These are phyloP conservation scores for Solanum piurae DNA, from an alignment of 257 asterid species.

Conservation along the genomic window DNA sequence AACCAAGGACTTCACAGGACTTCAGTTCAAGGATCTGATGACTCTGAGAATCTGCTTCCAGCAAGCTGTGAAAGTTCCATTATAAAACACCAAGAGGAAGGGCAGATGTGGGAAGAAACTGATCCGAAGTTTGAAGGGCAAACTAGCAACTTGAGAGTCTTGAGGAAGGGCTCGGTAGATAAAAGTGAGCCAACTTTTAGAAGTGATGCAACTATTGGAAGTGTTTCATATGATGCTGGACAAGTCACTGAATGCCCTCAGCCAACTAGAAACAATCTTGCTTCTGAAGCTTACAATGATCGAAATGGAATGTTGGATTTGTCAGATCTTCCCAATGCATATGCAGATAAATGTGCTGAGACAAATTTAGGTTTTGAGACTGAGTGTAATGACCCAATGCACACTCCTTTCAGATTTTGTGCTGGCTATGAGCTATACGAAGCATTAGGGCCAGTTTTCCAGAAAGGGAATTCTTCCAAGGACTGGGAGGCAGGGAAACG, in stretches of 20 bases:
- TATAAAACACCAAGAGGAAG: slow-evolving; percentile 24
- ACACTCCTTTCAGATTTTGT: slow-evolving; percentile 47
- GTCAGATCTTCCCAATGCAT: slow-evolving; percentile 17
- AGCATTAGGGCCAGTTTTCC: slow-evolving; percentile 71
- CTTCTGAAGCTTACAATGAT: slow-evolving; percentile 24
- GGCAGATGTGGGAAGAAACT: slow-evolving; percentile 16
- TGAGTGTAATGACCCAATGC: slow-evolving; percentile 9
- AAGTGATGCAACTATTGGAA: slow-evolving; percentile 18
- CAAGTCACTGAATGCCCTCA: slow-evolving; percentile 17
- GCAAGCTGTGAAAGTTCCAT: slow-evolving; percentile 28
- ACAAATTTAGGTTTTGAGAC: slow-evolving; percentile 11
- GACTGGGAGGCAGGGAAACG: slow-evolving; percentile 31
- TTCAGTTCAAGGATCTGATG: slow-evolving; percentile 14
- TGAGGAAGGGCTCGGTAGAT: slow-evolving; percentile 19
- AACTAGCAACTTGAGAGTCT: slow-evolving; percentile 12
- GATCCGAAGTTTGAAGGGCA: slow-evolving; percentile 22
- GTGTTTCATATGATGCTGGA: slow-evolving; percentile 14
- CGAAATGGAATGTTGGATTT: slow-evolving; percentile 7
- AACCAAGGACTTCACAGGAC: slow-evolving; percentile 30
- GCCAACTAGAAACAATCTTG: slow-evolving; percentile 14
- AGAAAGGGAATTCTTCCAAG: slow-evolving; percentile 22
- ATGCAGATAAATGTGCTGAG: slow-evolving; percentile 21
- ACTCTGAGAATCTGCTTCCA: slow-evolving; percentile 20
- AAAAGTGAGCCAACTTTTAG: not conserved
- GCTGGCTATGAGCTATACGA: slow-evolving; percentile 82